Evolutionary conservation across 2,329 filamentous ascomycete species (phyloP).

Genomic region (Alternaria viburni): DNA sequence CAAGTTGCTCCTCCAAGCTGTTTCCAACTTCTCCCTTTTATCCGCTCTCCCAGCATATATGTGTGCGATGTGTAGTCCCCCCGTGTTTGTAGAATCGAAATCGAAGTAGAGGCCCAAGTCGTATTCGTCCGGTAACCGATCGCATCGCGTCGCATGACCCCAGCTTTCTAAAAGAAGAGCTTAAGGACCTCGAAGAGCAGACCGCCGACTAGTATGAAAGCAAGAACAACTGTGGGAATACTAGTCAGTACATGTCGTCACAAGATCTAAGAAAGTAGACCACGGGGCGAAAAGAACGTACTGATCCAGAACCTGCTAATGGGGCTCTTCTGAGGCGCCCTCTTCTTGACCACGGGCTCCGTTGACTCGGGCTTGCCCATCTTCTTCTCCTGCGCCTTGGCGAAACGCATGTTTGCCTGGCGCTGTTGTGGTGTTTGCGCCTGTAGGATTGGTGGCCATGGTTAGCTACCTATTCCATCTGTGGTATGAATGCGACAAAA

Average conservation of each 20-base stretch:
- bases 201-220: conserved; percentile 69
- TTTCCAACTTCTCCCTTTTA: not conserved
- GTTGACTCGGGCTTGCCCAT: conserved; percentile 68
- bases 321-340: conserved; percentile 56
- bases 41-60: not conserved
- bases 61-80: not conserved
- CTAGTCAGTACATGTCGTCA: not conserved
- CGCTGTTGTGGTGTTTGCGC: conserved; percentile 86
- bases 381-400: conserved; percentile 72
- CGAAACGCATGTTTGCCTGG: conserved; percentile 79
- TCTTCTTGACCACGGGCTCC: conserved; percentile 56
- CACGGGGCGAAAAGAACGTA: conserved; percentile 50
- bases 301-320: conserved; percentile 65
- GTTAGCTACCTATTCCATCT: not conserved
- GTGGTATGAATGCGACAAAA: not conserved
- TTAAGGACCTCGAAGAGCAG: conserved; percentile 64
- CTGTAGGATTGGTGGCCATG: conserved; percentile 49
- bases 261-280: not conserved
- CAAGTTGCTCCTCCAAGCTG: not conserved
- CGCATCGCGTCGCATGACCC: not conserved
- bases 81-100: not conserved
- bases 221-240: conserved; percentile 59
- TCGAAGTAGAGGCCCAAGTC: not conserved
- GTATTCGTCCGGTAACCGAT: not conserved
- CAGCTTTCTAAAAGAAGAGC: conserved; percentile 49